phyloP scores from a whole-genome alignment of 768 basidiomycete genomes.

The Rhodocollybia butyracea region DNA sequence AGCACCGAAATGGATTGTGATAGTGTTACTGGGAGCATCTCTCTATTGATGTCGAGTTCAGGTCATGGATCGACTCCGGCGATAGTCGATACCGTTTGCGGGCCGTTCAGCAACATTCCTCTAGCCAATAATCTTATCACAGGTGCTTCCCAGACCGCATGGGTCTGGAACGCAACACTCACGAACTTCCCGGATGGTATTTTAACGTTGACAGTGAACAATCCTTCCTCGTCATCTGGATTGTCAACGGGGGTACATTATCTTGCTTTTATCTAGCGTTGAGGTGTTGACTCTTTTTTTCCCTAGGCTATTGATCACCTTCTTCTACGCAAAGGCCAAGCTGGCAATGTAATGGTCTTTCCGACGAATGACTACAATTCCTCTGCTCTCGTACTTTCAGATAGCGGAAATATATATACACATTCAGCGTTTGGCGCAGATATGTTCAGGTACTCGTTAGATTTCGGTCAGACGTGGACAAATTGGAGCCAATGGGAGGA shows the following conservation, averaged over 20 bases:
- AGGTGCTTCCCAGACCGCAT: constrained; percentile 56
- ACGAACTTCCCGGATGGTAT: constrained; percentile 79
- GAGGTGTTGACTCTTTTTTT: not conserved
- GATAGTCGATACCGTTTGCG: constrained; percentile 49
- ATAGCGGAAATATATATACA: constrained; percentile 69
- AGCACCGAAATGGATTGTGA: constrained; percentile 73
- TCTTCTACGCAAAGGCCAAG: constrained; percentile 73
- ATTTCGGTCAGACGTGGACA: constrained; percentile 85
- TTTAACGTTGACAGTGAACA: constrained; percentile 64
- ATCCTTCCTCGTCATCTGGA: constrained; percentile 42
- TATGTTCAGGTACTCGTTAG: constrained; percentile 79
- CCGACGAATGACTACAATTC: constrained; percentile 76
- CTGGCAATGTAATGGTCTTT: constrained; percentile 84
- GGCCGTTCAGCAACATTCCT: constrained; percentile 40
- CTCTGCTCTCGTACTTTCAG: constrained; percentile 49
- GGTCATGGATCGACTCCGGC: constrained; percentile 54
- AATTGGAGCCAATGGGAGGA: constrained; percentile 79
- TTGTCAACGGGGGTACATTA: constrained; percentile 58
- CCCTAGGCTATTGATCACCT: constrained; percentile 68
- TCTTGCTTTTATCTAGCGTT: constrained; percentile 17
- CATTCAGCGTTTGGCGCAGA: constrained; percentile 88
- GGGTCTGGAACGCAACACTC: constrained; percentile 75
- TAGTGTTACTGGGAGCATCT: constrained; percentile 58
- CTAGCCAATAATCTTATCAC: constrained; percentile 48
- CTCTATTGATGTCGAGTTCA: constrained; percentile 69